phyloP scores from a whole-genome alignment of 2,329 filamentous ascomycete genomes.

The Cercospora sp. region DNA sequence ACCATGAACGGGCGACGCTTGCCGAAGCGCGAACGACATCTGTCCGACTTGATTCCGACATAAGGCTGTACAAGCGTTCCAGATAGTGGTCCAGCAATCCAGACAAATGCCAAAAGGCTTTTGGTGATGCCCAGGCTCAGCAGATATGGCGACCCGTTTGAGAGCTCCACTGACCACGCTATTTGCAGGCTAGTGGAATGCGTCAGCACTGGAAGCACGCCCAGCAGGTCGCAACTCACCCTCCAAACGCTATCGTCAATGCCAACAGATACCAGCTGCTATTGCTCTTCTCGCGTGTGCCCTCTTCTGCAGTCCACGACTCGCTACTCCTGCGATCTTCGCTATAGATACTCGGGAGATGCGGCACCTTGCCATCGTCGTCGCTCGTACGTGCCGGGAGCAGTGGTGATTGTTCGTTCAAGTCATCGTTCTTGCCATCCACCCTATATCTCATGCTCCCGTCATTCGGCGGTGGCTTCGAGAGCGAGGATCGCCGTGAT shows the following conservation, averaged over 20 bases:
- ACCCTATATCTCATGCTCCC: conserved; percentile 13
- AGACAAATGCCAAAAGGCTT: conserved; percentile 54
- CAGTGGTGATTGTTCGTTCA: conserved; percentile 38
- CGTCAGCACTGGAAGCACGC: conserved; percentile 5
- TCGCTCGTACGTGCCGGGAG: conserved; percentile 28
- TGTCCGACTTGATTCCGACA: conserved; percentile 56
- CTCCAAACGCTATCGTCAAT: conserved; percentile 82
- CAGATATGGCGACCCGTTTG: conserved; percentile 73
- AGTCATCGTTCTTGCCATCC: conserved; percentile 24
- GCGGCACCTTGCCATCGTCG: conserved; percentile 25
- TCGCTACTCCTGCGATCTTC: conserved; percentile 44
- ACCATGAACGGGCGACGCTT: conserved; percentile 56
- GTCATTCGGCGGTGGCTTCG: background rate
- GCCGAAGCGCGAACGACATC: conserved; percentile 50
- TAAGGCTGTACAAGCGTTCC: conserved; percentile 57
- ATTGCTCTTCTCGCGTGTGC: conserved; percentile 55
- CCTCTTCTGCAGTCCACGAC: conserved; percentile 52
- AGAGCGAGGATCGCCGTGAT: conserved; percentile 8
- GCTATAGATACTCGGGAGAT: conserved; percentile 21
- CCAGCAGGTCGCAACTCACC: conserved; percentile 40
- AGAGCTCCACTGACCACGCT: conserved; percentile 93
- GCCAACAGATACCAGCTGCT: conserved; percentile 83
- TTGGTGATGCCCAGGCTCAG: conserved; percentile 55
- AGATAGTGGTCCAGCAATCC: conserved; percentile 58
- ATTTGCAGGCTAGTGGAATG: conserved; percentile 68